phyloP scores from a whole-genome alignment of 257 asterid genomes.

The Buddleja alternifolia region DNA sequence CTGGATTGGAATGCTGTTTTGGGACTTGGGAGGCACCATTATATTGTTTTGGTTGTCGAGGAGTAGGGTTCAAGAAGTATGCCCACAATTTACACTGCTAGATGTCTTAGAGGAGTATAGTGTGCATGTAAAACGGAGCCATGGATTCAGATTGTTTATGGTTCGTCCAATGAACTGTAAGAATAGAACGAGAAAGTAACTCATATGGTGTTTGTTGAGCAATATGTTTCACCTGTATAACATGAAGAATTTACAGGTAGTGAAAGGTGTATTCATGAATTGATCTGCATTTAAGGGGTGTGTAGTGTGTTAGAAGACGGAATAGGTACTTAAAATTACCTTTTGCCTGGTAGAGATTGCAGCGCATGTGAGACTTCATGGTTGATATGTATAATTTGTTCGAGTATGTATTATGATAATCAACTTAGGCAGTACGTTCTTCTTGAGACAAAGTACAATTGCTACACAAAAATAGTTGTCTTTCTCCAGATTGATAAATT shows the following conservation, averaged over 20 bases:
- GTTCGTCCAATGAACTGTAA: not conserved
- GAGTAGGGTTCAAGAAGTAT: not conserved
- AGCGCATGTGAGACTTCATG: not conserved
- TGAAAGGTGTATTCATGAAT: not conserved
- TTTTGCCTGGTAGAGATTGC: not conserved
- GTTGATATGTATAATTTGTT: not conserved
- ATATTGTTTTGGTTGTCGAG: not conserved
- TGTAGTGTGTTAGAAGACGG: not conserved
- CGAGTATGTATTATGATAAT: slow-evolving; percentile 8
- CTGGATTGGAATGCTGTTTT: not conserved
- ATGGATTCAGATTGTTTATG: not conserved
- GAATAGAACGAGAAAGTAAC: not conserved
- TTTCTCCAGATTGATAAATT: not conserved
- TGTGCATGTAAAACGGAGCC: not conserved
- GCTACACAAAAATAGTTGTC: not conserved
- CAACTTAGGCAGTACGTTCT: slow-evolving; percentile 9
- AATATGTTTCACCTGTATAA: not conserved
- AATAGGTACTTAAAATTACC: not conserved
- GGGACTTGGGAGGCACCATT: not conserved
- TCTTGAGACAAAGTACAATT: slow-evolving; percentile 1
- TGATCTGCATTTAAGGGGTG: not conserved
- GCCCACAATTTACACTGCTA: not conserved
- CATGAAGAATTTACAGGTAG: not conserved
- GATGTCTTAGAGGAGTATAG: not conserved
- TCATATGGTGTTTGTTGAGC: not conserved